A percentile compares a stretch with the other conserved stretches of the same genome.
These are phyloP conservation scores for Podospora anserina DNA, from an alignment of 495 filamentous ascomycete species.

Conservation along the genomic window DNA sequence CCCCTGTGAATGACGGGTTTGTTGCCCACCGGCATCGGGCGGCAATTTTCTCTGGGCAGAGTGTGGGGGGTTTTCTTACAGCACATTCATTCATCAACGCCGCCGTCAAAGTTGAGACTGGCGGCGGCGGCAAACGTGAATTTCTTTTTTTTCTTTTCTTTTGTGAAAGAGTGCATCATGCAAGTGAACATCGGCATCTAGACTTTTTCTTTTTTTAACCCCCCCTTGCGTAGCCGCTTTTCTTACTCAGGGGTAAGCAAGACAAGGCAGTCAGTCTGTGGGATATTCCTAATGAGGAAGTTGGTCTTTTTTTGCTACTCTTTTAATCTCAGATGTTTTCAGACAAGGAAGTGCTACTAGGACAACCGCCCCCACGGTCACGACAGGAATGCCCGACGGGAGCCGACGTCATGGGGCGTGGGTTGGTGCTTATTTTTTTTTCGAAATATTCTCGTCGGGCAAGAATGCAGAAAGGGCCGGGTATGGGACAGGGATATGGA, in stretches of 20 bases:
- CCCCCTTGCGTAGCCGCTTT: background rate
- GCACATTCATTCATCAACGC: background rate
- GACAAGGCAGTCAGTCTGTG: background rate
- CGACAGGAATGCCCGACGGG: background rate
- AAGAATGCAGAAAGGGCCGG: background rate
- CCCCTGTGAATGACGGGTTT: background rate
- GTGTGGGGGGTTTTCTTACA: background rate
- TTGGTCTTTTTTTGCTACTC: background rate
- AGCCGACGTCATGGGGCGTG: background rate
- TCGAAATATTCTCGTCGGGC: background rate
- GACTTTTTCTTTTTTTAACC: background rate
- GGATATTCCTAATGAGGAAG: background rate
- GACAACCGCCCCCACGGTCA: background rate
- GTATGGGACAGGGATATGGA: background rate
- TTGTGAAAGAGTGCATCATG: background rate
- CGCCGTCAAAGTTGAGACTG: background rate
- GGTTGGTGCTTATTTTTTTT: background rate
- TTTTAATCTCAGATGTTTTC: background rate
- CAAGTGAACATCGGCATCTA: background rate
- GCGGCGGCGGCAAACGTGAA: background rate
- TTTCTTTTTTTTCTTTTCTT: background rate
- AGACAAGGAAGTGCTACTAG: too few species aligned
- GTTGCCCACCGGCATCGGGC: background rate
- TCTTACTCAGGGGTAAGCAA: background rate
- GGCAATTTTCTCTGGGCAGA: background rate